Base-by-base conservation (phyloP, 2,329 filamentous ascomycete genomes). In the Pleoardoris graminearum region DNA sequence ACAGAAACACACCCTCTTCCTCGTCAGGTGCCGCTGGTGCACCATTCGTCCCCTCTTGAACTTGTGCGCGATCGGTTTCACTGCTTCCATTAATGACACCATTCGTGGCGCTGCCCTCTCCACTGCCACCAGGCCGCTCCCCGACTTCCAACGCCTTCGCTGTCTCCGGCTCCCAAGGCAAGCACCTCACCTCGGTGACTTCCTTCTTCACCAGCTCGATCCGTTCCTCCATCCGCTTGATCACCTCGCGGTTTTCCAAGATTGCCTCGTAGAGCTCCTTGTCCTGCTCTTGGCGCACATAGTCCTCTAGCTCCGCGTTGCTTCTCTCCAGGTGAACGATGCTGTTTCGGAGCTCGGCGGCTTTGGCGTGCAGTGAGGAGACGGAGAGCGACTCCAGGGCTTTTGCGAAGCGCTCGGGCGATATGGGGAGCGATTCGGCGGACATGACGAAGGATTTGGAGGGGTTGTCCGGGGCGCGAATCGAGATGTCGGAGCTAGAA, bases 241-340 rank as follows among this genome's bases (percentile, higher is more conserved):
- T 87, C 51, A 91, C 87, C 17, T 68, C 71, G 62, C 85, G 80
- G 72, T 91, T 91, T 74, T 92, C 88, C 51, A 75, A 71, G 67
- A 91, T 88, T 53, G 88, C 89, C 52, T 91, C 87, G 60, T 84
- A 76, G 76, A 89, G 92, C 70, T 89, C 88, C 56, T 79, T 78
- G 67, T 92, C 89, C 14, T 85, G 80, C 21, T 77, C 74, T 3
- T 63, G 53, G 3, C 65, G 55, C 8, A 63, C 63, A 62, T 84
- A 91, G 29, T 87, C 87, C 50, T 81, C 78, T 53, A 91, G 85
- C 70, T 91, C 84, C 58, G 82, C 81, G 75, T 91, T 92, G 58
- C 85, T 89, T 71, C 85, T 85, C 65, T 86, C 82, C 22, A 92
- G 84, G 72, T 92, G 88, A 21, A 82, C 80, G 67, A 91, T 86